phyloP scores from a whole-genome alignment of 2,329 filamentous ascomycete genomes.

The Nemania sp. region DNA sequence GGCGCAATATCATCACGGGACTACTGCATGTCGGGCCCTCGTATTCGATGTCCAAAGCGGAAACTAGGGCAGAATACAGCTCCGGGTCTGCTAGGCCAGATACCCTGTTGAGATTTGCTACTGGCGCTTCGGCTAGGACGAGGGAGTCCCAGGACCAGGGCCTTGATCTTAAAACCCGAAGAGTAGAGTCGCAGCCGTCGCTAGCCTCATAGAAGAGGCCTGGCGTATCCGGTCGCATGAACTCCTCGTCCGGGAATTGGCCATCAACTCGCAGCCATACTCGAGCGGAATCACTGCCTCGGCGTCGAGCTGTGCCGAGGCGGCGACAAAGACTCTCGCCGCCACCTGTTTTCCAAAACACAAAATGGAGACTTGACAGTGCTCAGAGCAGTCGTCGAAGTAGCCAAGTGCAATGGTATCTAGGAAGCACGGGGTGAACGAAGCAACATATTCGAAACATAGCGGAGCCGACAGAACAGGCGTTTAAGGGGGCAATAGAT shows the following conservation, averaged over 20 bases:
- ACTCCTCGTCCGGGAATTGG: background rate
- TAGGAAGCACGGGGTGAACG: conserved; percentile 30
- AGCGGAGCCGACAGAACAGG: conserved; percentile 10
- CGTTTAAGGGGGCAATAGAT: background rate
- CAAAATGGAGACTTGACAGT: conserved; percentile 20
- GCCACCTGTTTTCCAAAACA: conserved; percentile 13
- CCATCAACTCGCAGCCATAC: background rate
- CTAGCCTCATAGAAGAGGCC: conserved; percentile 32
- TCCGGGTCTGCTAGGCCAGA: conserved; percentile 26
- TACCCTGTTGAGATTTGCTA: conserved; percentile 28
- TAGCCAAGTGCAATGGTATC: conserved; percentile 27
- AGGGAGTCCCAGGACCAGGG: conserved; percentile 25
- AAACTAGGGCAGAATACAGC: conserved; percentile 19
- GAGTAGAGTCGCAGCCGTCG: conserved; percentile 32
- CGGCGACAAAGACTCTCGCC: conserved; percentile 2
- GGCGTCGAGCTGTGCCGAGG: background rate
- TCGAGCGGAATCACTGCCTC: background rate
- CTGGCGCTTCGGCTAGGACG: conserved; percentile 26
- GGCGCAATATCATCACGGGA: conserved; percentile 32
- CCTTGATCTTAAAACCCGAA: conserved; percentile 17
- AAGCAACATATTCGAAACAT: background rate
- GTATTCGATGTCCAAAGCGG: conserved; percentile 32
- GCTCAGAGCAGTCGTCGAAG: background rate
- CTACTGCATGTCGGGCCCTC: conserved; percentile 38
- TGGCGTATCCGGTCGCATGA: conserved; percentile 18